Percentiles rank a stretch among this genome's conserved stretches.
phyloP scores from a whole-genome alignment of 345 rosid genomes.

The Schrenkiella parvula region DNA sequence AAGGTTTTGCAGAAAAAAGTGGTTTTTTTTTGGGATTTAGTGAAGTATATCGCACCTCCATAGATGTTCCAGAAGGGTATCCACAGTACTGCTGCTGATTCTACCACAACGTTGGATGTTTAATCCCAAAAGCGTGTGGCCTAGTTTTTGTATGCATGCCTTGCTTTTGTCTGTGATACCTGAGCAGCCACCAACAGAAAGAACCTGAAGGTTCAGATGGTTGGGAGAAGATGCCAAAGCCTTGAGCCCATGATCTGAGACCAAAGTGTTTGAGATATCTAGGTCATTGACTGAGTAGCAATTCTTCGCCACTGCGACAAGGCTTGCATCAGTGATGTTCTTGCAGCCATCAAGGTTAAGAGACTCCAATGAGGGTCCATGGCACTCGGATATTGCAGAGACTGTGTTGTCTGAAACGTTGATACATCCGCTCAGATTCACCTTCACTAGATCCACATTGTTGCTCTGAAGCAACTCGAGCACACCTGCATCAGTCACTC shows the following conservation, averaged over 20 bases:
- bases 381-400: conserved; percentile 49
- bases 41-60: conserved; percentile 90
- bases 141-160: conserved; percentile 52
- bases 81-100: conserved; percentile 59
- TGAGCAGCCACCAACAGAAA: conserved; percentile 73
- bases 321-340: conserved; percentile 62
- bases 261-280: conserved; percentile 59
- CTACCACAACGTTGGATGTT: conserved; percentile 75
- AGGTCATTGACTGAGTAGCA: conserved; percentile 72
- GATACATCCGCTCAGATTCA: conserved; percentile 66
- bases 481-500: conserved; percentile 68
- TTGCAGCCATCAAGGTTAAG: conserved; percentile 78
- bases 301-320: conserved; percentile 58
- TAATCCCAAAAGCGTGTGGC: conserved; percentile 69
- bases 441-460: conserved; percentile 63
- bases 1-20: conserved; percentile 37
- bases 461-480: conserved; percentile 56
- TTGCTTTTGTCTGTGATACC: conserved; percentile 65
- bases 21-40: conserved; percentile 36
- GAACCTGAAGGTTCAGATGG: conserved; percentile 70
- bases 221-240: conserved; percentile 49
- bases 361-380: conserved; percentile 75
- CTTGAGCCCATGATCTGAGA: conserved; percentile 65
- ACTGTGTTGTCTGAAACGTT: conserved; percentile 62
- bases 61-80: conserved; percentile 54